Conservation (phyloP, 2,329 filamentous ascomycete species). For the Claviceps maximensis region DNA sequence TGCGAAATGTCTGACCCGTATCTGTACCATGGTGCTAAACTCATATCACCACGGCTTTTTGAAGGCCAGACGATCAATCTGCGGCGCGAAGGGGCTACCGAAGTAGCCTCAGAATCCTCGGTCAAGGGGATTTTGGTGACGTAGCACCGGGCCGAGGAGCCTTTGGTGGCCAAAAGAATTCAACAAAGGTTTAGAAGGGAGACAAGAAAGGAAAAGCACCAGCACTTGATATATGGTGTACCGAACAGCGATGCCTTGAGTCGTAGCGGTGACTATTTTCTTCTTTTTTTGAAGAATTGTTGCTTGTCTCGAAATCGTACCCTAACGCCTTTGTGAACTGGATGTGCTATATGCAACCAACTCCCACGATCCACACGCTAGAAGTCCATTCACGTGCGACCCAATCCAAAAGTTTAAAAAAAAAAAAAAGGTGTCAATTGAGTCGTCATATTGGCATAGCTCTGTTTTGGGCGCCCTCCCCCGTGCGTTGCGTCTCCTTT, state of each 20-base stretch:
- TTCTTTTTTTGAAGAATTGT: conserved; percentile 6
- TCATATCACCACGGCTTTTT: conserved; percentile 47
- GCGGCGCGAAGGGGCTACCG: conserved; percentile 45
- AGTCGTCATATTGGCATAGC: conserved; percentile 5
- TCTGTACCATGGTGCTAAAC: conserved; percentile 48
- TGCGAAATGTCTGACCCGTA: conserved; percentile 45
- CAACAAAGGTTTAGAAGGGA: not conserved
- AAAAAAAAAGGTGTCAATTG: conserved; percentile 5
- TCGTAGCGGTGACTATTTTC: conserved; percentile 7
- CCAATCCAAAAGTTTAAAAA: conserved; percentile 14
- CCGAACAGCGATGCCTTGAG: not conserved
- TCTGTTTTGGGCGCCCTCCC: not conserved
- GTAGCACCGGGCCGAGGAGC: conserved; percentile 31
- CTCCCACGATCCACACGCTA: conserved; percentile 24
- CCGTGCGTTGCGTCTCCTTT: not conserved
- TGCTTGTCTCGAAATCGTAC: conserved; percentile 30
- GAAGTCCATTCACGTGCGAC: conserved; percentile 19
- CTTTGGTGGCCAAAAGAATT: conserved; percentile 38
- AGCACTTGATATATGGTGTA: conserved; percentile 5
- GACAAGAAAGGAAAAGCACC: conserved; percentile 2
- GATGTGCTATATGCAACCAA: conserved; percentile 31
- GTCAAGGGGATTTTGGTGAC: conserved; percentile 19
- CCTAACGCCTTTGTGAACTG: conserved; percentile 31
- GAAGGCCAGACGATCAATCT: conserved; percentile 43
- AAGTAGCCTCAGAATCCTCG: conserved; percentile 43